phyloP scores from a whole-genome alignment of 73 alveolate genomes.

The Stentor coeruleus region DNA sequence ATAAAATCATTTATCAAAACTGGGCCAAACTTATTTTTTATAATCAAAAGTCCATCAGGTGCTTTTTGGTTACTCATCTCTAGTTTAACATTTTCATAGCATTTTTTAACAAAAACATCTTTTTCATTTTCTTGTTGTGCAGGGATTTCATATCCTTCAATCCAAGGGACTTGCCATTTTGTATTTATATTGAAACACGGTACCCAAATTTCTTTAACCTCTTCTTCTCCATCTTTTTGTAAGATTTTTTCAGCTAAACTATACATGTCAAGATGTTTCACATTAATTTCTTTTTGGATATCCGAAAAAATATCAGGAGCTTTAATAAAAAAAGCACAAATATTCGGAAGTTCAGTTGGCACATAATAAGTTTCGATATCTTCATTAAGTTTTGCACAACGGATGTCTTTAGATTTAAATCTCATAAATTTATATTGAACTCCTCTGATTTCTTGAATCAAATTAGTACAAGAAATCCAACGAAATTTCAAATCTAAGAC shows the following conservation, averaged over 20 bases:
- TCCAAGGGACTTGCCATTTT: background rate
- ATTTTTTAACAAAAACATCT: background rate
- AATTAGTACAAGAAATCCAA: slow-evolving; percentile 7
- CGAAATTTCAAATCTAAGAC: background rate
- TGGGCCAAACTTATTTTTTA: background rate
- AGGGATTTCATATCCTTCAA: slow-evolving; percentile 22
- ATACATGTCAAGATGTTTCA: background rate
- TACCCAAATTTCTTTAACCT: slow-evolving; percentile 9
- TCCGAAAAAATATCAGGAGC: background rate
- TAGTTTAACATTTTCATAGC: background rate
- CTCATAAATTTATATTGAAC: background rate
- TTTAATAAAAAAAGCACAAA: slow-evolving; percentile 10
- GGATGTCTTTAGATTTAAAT: background rate
- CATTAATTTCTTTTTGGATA: background rate
- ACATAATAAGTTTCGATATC: background rate
- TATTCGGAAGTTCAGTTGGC: background rate
- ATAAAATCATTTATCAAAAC: slow-evolving; percentile 9
- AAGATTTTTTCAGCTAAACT: background rate
- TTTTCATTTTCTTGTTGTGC: background rate
- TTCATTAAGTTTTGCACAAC: background rate
- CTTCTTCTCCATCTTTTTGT: background rate
- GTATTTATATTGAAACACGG: background rate
- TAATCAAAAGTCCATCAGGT: background rate
- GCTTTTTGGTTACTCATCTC: background rate
- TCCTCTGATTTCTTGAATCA: background rate